These are phyloP conservation scores for Breynia disticha DNA, from an alignment of 441 rosid genomes.

Conservation along the genomic window DNA sequence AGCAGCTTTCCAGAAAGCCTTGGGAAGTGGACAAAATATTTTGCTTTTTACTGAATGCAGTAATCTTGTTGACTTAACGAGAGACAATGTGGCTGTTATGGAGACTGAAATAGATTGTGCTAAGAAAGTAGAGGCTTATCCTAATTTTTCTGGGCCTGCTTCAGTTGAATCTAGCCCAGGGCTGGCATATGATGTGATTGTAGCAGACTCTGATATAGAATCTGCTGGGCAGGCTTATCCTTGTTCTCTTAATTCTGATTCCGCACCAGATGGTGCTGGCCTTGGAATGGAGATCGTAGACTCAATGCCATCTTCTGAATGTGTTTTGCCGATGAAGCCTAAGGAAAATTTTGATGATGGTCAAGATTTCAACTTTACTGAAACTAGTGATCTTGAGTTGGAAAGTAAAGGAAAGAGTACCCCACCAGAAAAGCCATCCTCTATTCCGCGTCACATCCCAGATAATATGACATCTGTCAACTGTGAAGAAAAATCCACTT, in stretches of 20 bases:
- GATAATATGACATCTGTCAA: slow-evolving; percentile 21
- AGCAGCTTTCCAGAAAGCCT: slow-evolving; percentile 17
- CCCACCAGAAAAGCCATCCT: slow-evolving; percentile 16
- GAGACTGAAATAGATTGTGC: slow-evolving; percentile 13
- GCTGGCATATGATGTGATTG: slow-evolving; percentile 8
- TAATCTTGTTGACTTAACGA: slow-evolving; percentile 10
- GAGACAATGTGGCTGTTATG: slow-evolving; percentile 10
- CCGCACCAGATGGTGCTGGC: slow-evolving; percentile 17
- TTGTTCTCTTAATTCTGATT: slow-evolving; percentile 21
- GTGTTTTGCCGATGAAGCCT: slow-evolving; percentile 27
- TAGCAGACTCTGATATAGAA: slow-evolving; percentile 5
- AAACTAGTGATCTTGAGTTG: slow-evolving; percentile 17
- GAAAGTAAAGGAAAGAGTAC: slow-evolving; percentile 20
- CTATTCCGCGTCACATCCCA: slow-evolving; percentile 15
- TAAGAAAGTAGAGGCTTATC: slow-evolving; percentile 7
- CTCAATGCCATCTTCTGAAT: slow-evolving; percentile 21
- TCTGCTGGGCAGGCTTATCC: no score
- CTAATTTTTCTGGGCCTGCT: slow-evolving; percentile 23
- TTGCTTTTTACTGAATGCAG: slow-evolving; percentile 16
- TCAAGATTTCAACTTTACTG: slow-evolving; percentile 23
- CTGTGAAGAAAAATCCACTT: slow-evolving; percentile 19
- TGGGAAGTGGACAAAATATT: slow-evolving; percentile 11
- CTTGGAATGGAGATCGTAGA: slow-evolving; percentile 20
- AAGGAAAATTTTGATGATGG: slow-evolving; percentile 38
- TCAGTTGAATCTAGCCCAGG: slow-evolving; percentile 16